phyloP scores from a whole-genome alignment of 768 basidiomycete species.

The Postia placenta region DNA sequence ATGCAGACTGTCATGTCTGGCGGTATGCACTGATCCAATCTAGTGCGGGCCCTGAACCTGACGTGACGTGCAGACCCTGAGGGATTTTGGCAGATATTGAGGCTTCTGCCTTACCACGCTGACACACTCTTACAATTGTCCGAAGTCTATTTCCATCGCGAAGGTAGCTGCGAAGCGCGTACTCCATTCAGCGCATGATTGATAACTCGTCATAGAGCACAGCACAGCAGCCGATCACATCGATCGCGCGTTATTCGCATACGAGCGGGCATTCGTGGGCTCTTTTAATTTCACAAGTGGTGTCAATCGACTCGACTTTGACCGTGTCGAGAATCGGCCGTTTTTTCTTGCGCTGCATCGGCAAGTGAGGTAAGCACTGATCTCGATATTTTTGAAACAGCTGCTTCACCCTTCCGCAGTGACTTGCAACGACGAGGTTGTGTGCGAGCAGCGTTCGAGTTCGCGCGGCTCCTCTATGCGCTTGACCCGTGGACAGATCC shows the following conservation, averaged over 20 bases:
- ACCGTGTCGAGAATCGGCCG: slow-evolving; percentile 84
- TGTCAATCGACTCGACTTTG: slow-evolving; percentile 80
- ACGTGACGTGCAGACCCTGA: slow-evolving; percentile 53
- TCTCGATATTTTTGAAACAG: background rate
- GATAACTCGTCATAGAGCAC: slow-evolving; percentile 46
- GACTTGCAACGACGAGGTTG: slow-evolving; percentile 88
- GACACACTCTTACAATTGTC: slow-evolving; percentile 87
- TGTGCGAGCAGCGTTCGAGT: slow-evolving; percentile 86
- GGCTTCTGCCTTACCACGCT: slow-evolving; percentile 82
- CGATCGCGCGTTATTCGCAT: slow-evolving; percentile 91
- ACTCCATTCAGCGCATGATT: background rate
- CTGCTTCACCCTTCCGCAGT: slow-evolving; percentile 33
- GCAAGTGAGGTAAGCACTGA: slow-evolving; percentile 58
- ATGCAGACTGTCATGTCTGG: slow-evolving; percentile 77
- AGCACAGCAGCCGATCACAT: slow-evolving; percentile 80
- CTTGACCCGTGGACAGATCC: slow-evolving; percentile 88
- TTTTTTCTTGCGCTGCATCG: slow-evolving; percentile 88
- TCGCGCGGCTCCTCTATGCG: slow-evolving; percentile 76
- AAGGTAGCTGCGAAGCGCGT: slow-evolving; percentile 43
- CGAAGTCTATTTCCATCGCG: slow-evolving; percentile 80
- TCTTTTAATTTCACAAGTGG: slow-evolving; percentile 83
- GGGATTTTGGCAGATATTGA: slow-evolving; percentile 69
- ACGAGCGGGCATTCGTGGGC: slow-evolving; percentile 85
- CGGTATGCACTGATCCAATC: slow-evolving; percentile 37
- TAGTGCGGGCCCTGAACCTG: background rate